These are phyloP conservation scores for Penicillium verhagenii DNA, from an alignment of 495 filamentous ascomycete species.

Conservation along the genomic window DNA sequence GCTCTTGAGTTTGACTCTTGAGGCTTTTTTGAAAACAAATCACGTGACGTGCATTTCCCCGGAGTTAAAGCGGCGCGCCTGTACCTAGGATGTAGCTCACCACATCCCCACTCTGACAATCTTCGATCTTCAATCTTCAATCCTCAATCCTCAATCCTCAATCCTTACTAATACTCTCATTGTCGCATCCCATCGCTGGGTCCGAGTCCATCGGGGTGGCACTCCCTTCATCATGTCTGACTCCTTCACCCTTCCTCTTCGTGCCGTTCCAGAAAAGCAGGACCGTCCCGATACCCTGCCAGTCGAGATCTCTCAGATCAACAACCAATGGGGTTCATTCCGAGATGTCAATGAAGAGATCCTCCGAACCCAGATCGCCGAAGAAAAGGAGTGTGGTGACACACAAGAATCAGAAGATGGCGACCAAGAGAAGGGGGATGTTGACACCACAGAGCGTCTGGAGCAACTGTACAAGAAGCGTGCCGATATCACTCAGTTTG, in stretches of 20 bases:
- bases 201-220: not conserved
- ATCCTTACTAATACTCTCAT: too few relatives aligned
- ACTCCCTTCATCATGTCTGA: constrained; percentile 33
- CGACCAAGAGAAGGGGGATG: constrained; percentile 26
- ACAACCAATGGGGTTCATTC: constrained; percentile 71
- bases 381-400: constrained; percentile 43
- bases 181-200: too few relatives aligned
- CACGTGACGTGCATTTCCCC: not conserved
- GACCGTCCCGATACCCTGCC: constrained; percentile 59
- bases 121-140: not conserved
- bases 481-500: constrained; percentile 45
- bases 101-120: not conserved
- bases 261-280: constrained; percentile 54
- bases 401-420: constrained; percentile 37
- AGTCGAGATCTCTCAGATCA: constrained; percentile 74
- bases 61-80: not conserved
- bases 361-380: constrained; percentile 58
- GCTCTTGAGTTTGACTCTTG: too few relatives aligned
- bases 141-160: too few relatives aligned
- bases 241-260: constrained; percentile 62
- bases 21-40: not conserved
- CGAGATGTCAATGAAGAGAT: constrained; percentile 63
- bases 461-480: constrained; percentile 46
- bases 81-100: not conserved
- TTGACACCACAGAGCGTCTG: constrained; percentile 38